Conservation (phyloP, 345 rosid species). For the Bruguiera gymnorhiza region DNA sequence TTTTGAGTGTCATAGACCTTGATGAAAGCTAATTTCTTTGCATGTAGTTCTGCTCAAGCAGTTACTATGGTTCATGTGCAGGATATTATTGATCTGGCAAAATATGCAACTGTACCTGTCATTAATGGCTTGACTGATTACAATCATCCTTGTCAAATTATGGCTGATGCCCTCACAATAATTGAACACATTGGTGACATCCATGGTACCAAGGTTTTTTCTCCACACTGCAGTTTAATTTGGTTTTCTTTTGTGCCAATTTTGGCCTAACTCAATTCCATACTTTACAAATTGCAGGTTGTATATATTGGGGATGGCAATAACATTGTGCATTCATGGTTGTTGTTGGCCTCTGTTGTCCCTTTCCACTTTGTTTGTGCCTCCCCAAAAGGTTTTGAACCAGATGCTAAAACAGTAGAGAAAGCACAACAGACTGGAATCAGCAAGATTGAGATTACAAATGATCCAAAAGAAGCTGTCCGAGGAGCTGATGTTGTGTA, state of each 20-base stretch:
- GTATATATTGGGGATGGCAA: constrained; percentile 97
- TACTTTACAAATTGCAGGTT: constrained; percentile 47
- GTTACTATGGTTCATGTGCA: constrained; percentile 30
- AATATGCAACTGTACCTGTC: constrained; percentile 76
- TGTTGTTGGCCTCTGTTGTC: constrained; percentile 79
- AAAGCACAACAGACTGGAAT: constrained; percentile 73
- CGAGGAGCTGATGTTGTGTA: constrained; percentile 93
- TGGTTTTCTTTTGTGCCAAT: neutral
- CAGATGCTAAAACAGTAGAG: constrained; percentile 67
- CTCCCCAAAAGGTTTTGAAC: constrained; percentile 87
- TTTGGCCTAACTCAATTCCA: constrained; percentile 7
- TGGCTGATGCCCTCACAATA: constrained; percentile 97
- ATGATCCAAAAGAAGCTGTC: constrained; percentile 87
- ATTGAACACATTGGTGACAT: constrained; percentile 80
- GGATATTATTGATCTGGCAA: constrained; percentile 92
- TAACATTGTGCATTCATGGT: constrained; percentile 94
- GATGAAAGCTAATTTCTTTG: neutral
- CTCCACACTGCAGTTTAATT: constrained; percentile 4
- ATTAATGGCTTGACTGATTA: constrained; percentile 90
- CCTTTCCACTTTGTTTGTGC: constrained; percentile 96
- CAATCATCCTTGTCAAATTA: constrained; percentile 95
- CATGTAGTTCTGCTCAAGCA: constrained; percentile 2
- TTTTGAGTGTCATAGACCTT: neutral
- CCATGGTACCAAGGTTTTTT: constrained; percentile 85
- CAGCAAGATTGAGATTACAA: constrained; percentile 83